phyloP scores from a whole-genome alignment of 345 rosid species.

The Eucalyptus guilfoylei region DNA sequence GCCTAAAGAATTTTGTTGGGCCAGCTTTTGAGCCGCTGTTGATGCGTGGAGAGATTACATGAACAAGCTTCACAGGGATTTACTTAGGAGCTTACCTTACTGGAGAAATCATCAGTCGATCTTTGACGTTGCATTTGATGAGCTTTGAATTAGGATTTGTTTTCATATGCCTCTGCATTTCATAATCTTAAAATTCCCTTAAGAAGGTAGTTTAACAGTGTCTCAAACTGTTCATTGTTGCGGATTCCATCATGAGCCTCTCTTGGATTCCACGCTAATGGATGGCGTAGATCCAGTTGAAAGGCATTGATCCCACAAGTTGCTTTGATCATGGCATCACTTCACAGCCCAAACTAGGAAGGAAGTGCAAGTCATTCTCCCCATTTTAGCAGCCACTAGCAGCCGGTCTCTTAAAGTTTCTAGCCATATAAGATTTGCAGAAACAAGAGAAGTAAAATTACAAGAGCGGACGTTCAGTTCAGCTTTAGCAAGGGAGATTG shows the following conservation, averaged over 20 bases:
- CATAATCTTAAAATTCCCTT: neutral
- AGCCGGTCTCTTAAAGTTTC: neutral
- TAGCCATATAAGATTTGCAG: neutral
- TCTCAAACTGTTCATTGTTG: neutral
- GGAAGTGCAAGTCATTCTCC: neutral
- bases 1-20: constrained; percentile 20
- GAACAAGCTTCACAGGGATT: constrained; percentile 18
- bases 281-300: neutral
- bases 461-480: neutral
- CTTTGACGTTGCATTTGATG: constrained; percentile 2
- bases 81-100: constrained; percentile 40
- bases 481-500: neutral
- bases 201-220: neutral
- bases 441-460: neutral
- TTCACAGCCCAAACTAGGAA: neutral
- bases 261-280: neutral
- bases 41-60: constrained; percentile 37
- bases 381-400: neutral
- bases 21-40: constrained; percentile 21
- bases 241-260: neutral
- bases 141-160: neutral
- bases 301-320: neutral
- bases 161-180: neutral
- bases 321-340: neutral
- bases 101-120: constrained; percentile 48